A percentile compares a stretch with the other conserved stretches of the same genome.
Evolutionary conservation across 169 alveolate species (phyloP).

Genomic region (Cryptosporidium andersoni): DNA sequence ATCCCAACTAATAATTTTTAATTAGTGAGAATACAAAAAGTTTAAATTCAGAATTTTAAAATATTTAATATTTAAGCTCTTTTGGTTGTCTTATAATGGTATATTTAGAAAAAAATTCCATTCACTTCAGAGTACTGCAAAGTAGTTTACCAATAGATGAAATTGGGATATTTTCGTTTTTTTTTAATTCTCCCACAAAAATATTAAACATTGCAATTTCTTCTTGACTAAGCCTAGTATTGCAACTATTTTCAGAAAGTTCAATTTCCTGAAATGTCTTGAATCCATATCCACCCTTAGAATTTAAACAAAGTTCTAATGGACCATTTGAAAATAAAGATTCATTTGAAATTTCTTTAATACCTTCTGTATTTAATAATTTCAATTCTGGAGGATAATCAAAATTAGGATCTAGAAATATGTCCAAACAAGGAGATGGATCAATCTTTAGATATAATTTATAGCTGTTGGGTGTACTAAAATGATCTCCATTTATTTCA

Average conservation of each 20-base stretch:
- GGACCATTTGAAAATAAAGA: conserved; percentile 23
- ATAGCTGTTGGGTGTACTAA: neutral
- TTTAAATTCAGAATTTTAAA: neutral
- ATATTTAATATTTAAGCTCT: neutral
- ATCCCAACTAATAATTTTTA: neutral
- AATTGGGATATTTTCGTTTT: conserved; percentile 55
- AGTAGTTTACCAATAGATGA: conserved; percentile 59
- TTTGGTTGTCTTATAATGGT: neutral
- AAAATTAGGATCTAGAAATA: conserved; percentile 45
- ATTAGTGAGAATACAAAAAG: neutral
- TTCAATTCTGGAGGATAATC: conserved; percentile 6
- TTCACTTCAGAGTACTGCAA: conserved; percentile 47
- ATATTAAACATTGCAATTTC: conserved; percentile 63
- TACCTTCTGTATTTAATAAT: neutral
- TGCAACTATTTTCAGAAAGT: neutral
- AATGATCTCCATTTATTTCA: neutral
- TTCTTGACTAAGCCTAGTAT: conserved; percentile 11
- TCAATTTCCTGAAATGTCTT: conserved; percentile 39
- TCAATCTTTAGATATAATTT: conserved; percentile 13
- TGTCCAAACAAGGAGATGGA: conserved; percentile 43
- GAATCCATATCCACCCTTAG: neutral
- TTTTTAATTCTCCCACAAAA: conserved; percentile 55
- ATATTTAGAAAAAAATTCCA: neutral
- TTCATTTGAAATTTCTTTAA: neutral
- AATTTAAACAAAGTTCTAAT: neutral